Evolutionary conservation across 768 basidiomycete species (phyloP).

Genomic region (Lactarius evosmus): DNA sequence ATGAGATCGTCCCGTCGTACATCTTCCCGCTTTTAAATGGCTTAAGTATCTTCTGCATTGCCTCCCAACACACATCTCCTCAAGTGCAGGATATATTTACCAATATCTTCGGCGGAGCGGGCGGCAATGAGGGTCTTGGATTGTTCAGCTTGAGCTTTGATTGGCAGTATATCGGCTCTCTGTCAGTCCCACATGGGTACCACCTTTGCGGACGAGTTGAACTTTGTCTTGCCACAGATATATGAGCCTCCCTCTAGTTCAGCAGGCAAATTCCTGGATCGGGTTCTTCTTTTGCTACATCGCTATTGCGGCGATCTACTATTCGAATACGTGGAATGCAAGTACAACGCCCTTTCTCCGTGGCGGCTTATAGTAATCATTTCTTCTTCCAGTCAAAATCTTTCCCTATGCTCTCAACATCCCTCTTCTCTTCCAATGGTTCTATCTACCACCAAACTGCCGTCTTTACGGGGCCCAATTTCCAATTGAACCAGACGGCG

Average conservation of each 20-base stretch:
- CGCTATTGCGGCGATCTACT: conserved; percentile 54
- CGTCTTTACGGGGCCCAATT: conserved; percentile 47
- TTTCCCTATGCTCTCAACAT: conserved; percentile 60
- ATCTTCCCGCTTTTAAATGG: conserved; percentile 64
- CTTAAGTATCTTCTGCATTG: conserved; percentile 57
- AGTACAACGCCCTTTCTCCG: conserved; percentile 26
- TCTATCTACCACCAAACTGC: conserved; percentile 51
- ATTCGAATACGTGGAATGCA: conserved; percentile 61
- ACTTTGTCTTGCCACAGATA: conserved; percentile 28
- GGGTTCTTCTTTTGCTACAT: conserved; percentile 53
- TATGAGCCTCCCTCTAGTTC: conserved; percentile 52
- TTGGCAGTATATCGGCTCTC: conserved; percentile 62
- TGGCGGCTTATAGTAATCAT: conserved; percentile 31
- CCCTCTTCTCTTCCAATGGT: conserved; percentile 54
- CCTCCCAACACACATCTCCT: conserved; percentile 47
- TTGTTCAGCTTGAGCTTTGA: conserved; percentile 60
- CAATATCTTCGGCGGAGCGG: conserved; percentile 62
- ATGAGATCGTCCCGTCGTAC: conserved; percentile 53
- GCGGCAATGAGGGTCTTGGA: conserved; percentile 67
- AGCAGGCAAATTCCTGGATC: conserved; percentile 60
- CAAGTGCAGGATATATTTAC: conserved; percentile 50
- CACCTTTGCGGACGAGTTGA: not conserved
- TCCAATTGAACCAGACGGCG: conserved; percentile 56
- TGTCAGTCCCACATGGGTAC: conserved; percentile 21
- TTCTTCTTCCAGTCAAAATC: conserved; percentile 41